Evolutionary conservation across 768 basidiomycete species (phyloP).

Genomic region (Leucocoprinus birnbaumii): DNA sequence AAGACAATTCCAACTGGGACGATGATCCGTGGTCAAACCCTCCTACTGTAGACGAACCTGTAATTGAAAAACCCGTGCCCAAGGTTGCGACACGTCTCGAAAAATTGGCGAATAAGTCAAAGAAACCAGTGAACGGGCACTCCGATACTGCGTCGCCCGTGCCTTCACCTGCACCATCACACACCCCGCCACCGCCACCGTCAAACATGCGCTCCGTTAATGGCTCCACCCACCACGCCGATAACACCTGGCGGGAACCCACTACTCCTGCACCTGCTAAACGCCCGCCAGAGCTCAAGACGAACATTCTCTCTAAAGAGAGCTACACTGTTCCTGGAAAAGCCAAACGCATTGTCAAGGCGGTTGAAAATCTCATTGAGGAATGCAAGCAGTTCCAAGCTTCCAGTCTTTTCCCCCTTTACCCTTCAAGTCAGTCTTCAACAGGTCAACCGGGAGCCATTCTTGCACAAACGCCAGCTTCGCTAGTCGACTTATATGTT

Average conservation of each 20-base stretch:
- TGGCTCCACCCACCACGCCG: neutral
- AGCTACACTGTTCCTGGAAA: constrained; percentile 59
- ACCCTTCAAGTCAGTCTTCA: constrained; percentile 23
- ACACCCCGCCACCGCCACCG: constrained; percentile 13
- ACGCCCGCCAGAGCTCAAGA: constrained; percentile 9
- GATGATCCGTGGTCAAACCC: constrained; percentile 70
- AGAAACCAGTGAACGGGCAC: constrained; percentile 37
- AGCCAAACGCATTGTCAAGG: constrained; percentile 48
- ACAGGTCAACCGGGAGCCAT: constrained; percentile 43
- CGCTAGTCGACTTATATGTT: constrained; percentile 75
- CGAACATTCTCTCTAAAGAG: constrained; percentile 22
- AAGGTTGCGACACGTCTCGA: constrained; percentile 59
- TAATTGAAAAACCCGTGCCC: constrained; percentile 30
- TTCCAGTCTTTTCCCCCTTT: constrained; percentile 45
- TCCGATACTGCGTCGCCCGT: constrained; percentile 19
- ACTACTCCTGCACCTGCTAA: neutral
- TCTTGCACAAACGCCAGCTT: constrained; percentile 57
- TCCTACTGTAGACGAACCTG: constrained; percentile 24
- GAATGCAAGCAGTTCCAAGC: constrained; percentile 66
- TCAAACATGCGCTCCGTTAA: constrained; percentile 1
- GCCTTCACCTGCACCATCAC: constrained; percentile 19
- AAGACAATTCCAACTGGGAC: constrained; percentile 51
- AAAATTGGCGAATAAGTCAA: constrained; percentile 53
- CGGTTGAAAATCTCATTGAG: constrained; percentile 58
- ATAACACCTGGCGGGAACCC: neutral